These are phyloP conservation scores for Arabis alpina DNA, from an alignment of 345 rosid genomes.

Conservation along the genomic window DNA sequence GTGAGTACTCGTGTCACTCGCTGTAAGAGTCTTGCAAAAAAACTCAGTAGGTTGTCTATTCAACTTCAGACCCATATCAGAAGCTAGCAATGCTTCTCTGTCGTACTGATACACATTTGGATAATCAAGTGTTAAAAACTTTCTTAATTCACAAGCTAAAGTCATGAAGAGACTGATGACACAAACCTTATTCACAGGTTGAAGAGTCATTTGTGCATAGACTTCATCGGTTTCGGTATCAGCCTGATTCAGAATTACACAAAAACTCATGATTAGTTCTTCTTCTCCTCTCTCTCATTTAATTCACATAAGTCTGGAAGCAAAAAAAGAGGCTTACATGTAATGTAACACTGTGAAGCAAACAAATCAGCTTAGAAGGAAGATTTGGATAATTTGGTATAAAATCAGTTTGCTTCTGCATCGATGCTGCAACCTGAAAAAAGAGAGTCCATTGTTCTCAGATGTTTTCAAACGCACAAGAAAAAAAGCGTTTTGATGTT, in stretches of 20 bases:
- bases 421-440: slow-evolving; percentile 88
- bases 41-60: slow-evolving; percentile 86
- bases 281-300: not conserved
- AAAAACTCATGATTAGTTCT: slow-evolving; percentile 33
- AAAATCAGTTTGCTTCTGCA: slow-evolving; percentile 78
- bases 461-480: slow-evolving; percentile 1
- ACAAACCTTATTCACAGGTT: slow-evolving; percentile 58
- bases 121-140: not conserved
- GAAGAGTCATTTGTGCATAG: slow-evolving; percentile 97
- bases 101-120: slow-evolving; percentile 60
- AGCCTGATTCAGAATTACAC: slow-evolving; percentile 54
- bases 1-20: slow-evolving; percentile 95
- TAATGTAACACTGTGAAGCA: slow-evolving; percentile 78
- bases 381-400: slow-evolving; percentile 93
- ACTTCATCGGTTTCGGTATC: slow-evolving; percentile 97
- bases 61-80: slow-evolving; percentile 82
- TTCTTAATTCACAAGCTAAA: slow-evolving; percentile 2
- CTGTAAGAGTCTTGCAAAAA: slow-evolving; percentile 97
- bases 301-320: slow-evolving; percentile 8
- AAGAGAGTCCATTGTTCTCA: not conserved
- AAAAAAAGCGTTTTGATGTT: not conserved
- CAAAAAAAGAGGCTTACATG: slow-evolving; percentile 57
- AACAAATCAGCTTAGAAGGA: slow-evolving; percentile 82
- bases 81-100: slow-evolving; percentile 81
- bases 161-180: slow-evolving; percentile 33